phyloP scores from a whole-genome alignment of 73 alveolate genomes.

The Tetrahymena elliotti region DNA sequence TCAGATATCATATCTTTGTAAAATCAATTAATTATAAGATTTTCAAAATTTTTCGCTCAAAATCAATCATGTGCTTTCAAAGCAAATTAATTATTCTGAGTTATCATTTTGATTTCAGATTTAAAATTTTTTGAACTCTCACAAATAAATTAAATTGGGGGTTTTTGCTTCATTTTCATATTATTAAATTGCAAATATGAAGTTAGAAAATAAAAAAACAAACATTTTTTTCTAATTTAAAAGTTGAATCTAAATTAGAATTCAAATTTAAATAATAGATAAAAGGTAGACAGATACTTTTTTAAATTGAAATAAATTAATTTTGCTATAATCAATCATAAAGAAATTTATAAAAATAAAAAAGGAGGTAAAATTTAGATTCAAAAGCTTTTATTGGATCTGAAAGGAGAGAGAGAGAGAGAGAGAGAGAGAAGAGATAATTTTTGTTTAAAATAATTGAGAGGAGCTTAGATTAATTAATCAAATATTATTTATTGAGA shows the following conservation, averaged over 20 bases:
- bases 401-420: not conserved
- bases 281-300: not conserved
- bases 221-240: not conserved
- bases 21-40: not conserved
- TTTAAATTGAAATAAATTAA: no score
- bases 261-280: not conserved
- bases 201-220: not conserved
- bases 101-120: no score
- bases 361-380: not conserved
- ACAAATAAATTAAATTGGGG: not conserved
- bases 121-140: no score
- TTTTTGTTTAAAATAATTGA: no score
- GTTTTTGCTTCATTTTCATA: no score
- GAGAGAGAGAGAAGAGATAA: no score
- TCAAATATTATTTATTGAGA: no score
- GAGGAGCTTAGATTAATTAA: not conserved
- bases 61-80: no score
- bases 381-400: not conserved
- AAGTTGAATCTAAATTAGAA: not conserved
- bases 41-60: not conserved
- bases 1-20: not conserved
- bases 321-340: not conserved
- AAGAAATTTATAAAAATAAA: not conserved
- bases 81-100: no score
- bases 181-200: not conserved